phyloP scores from a whole-genome alignment of 2,329 filamentous ascomycete species.

The Diaporthe vaccinii region DNA sequence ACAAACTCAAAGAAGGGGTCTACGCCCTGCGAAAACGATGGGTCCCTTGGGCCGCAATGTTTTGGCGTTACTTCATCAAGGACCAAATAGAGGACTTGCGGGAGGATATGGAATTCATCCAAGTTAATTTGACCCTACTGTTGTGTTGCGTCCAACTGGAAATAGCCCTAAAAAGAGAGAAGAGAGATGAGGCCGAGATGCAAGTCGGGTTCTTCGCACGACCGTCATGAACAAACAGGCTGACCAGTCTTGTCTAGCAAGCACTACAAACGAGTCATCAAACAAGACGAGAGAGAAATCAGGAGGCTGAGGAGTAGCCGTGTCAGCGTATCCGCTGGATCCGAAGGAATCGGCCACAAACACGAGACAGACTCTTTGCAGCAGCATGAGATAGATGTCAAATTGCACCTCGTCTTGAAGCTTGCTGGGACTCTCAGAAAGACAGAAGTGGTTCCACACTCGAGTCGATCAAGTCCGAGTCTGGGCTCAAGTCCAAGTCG shows the following conservation, averaged over 20 bases:
- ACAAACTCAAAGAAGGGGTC: background rate
- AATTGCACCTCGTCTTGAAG: background rate
- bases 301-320: background rate
- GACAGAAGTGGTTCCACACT: background rate
- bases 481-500: background rate
- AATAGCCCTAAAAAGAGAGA: background rate
- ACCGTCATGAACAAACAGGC: background rate
- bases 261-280: background rate
- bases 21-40: background rate
- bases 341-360: background rate
- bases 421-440: background rate
- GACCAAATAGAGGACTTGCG: background rate
- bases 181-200: background rate
- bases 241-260: background rate
- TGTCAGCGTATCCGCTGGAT: background rate
- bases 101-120: background rate
- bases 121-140: background rate
- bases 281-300: background rate
- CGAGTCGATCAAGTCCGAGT: background rate
- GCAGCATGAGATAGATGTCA: background rate
- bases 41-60: background rate
- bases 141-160: background rate
- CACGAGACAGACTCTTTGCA: background rate
- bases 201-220: background rate
- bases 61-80: conserved; percentile 2